Conservation (phyloP, 768 basidiomycete species). For the Collybia nuda region DNA sequence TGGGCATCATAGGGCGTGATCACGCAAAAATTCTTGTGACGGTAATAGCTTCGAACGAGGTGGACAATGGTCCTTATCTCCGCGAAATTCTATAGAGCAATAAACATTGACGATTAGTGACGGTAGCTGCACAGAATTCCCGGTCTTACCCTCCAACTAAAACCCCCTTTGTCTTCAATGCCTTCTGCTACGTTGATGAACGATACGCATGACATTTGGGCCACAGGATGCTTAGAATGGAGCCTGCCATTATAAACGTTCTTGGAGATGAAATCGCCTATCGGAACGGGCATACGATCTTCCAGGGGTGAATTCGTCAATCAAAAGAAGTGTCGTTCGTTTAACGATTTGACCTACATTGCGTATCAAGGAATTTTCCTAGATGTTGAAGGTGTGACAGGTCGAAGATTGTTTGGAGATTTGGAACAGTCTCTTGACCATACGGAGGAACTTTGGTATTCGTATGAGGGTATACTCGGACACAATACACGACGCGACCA, state of each 20-base stretch:
- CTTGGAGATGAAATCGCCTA: slow-evolving; percentile 51
- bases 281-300: slow-evolving; percentile 52
- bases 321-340: background rate
- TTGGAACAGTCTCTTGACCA: slow-evolving; percentile 38
- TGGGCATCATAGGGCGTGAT: slow-evolving; percentile 60
- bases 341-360: slow-evolving; percentile 33
- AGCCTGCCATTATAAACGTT: slow-evolving; percentile 41
- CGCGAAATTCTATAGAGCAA: slow-evolving; percentile 32
- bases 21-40: slow-evolving; percentile 37
- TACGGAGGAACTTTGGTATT: slow-evolving; percentile 56
- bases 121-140: background rate
- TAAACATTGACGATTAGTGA: background rate
- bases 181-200: slow-evolving; percentile 44
- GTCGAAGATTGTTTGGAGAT: slow-evolving; percentile 47
- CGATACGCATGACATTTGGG: slow-evolving; percentile 31
- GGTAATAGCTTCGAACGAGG: slow-evolving; percentile 41
- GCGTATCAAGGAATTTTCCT: slow-evolving; percentile 43
- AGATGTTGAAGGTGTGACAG: slow-evolving; percentile 33
- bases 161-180: slow-evolving; percentile 32
- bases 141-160: slow-evolving; percentile 42
- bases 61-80: slow-evolving; percentile 41
- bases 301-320: background rate
- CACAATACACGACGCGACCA: too few relatives aligned
- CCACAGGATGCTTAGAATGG: slow-evolving; percentile 34
- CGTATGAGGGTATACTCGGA: too few relatives aligned